phyloP scores from a whole-genome alignment of 164 flowering plant species.

The Pachysandra terminalis region DNA sequence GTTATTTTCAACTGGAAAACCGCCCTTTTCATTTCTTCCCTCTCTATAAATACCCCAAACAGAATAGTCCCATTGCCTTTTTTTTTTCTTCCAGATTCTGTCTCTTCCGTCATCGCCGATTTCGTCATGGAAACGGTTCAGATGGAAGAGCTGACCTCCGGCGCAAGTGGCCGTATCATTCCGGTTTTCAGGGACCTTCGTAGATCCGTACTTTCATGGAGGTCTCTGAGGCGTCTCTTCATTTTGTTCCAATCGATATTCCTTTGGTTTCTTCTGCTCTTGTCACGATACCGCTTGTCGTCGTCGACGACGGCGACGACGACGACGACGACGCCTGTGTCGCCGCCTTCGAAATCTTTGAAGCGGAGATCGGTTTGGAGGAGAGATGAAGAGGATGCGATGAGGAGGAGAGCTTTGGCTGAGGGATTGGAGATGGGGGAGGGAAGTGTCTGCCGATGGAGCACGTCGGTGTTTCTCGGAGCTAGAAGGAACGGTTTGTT shows the following conservation, averaged over 20 bases:
- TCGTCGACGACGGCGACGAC: too few species aligned
- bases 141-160: constrained; percentile 84
- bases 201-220: constrained; percentile 32
- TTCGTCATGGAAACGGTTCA: constrained; percentile 24
- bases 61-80: too few species aligned
- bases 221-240: constrained; percentile 32
- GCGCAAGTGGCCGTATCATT: constrained; percentile 88
- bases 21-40: too few species aligned
- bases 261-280: constrained; percentile 46
- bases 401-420: constrained; percentile 69
- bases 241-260: constrained; percentile 55
- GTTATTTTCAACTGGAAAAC: too few species aligned
- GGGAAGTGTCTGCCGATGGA: constrained; percentile 37
- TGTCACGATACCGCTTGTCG: constrained; percentile 33
- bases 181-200: constrained; percentile 57
- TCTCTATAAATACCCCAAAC: too few species aligned
- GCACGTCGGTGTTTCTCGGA: constrained; percentile 60
- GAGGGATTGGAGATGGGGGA: constrained; percentile 52
- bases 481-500: constrained; percentile 65
- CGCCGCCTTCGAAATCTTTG: constrained; percentile 14
- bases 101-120: neutral
- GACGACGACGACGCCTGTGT: constrained; percentile 14
- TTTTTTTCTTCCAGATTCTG: too few species aligned
- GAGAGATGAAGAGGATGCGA: constrained; percentile 65
- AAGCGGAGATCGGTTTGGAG: constrained; percentile 33